Conservation (phyloP, 1,284 basidiomycete species). For the Ceratobasidium sp. region DNA sequence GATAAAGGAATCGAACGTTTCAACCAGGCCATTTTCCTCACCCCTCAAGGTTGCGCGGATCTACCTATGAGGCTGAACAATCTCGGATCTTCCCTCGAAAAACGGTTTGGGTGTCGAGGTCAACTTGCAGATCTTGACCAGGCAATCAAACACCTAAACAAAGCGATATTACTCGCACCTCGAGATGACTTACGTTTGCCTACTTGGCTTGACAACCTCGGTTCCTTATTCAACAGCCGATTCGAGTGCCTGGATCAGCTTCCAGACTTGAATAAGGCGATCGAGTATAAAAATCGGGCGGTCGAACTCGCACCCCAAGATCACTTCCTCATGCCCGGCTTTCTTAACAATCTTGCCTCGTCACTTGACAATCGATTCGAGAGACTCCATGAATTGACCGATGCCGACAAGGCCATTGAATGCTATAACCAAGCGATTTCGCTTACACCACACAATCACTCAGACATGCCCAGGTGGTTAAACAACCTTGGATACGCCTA, state of each 20-base stretch:
- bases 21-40: no score
- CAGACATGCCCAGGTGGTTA: not conserved
- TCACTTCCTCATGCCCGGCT: not conserved
- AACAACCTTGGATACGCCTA: not conserved
- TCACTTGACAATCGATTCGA: not conserved
- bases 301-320: not conserved
- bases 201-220: not conserved
- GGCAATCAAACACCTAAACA: no score
- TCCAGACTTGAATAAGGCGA: not conserved
- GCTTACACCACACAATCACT: not conserved
- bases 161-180: no score
- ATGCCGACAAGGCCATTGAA: not conserved
- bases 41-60: no score
- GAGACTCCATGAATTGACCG: not conserved
- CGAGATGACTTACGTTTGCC: no score
- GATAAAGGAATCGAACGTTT: no score
- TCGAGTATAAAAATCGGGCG: not conserved
- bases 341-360: not conserved
- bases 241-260: not conserved
- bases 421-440: not conserved
- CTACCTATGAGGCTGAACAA: not conserved
- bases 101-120: no score
- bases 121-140: no score
- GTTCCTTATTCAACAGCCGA: not conserved
- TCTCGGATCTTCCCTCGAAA: not conserved